These are phyloP conservation scores for Corchorus capsularis DNA, from an alignment of 345 rosid genomes.

Conservation along the genomic window DNA sequence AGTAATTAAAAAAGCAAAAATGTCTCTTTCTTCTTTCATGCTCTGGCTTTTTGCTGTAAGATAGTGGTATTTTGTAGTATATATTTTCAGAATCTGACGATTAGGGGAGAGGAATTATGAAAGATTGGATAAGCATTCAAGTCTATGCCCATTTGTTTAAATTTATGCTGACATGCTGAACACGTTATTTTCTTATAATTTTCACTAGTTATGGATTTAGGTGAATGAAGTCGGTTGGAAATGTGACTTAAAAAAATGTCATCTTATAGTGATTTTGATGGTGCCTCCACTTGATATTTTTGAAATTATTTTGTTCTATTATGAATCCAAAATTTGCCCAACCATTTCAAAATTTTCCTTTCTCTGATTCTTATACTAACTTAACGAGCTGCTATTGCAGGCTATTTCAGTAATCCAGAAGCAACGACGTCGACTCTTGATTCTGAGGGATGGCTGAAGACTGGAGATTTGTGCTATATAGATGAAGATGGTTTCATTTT, in stretches of 20 bases:
- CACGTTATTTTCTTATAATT: neutral
- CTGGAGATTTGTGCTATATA: constrained; percentile 91
- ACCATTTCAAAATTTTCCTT: neutral
- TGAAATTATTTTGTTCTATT: too few relatives aligned
- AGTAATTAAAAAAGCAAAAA: neutral
- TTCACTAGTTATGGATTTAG: too few relatives aligned
- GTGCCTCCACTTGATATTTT: too few relatives aligned
- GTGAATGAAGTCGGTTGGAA: neutral
- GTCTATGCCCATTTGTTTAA: neutral
- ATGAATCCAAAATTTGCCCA: too few relatives aligned
- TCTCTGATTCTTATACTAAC: neutral
- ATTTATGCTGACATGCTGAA: neutral
- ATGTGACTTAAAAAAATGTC: neutral
- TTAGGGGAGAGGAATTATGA: neutral
- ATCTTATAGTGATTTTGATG: too few relatives aligned
- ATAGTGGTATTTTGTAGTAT: neutral
- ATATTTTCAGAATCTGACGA: neutral
- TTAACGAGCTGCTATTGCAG: constrained; percentile 29
- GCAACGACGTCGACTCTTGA: constrained; percentile 77
- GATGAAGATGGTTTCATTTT: constrained; percentile 85
- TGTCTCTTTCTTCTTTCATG: neutral
- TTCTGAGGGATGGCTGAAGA: constrained; percentile 88
- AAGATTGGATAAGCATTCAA: neutral
- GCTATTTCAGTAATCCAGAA: constrained; percentile 76
- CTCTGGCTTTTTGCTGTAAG: neutral